These are phyloP conservation scores for Oryza rufipogon DNA, from an alignment of 176 grass and related monocot species.

Conservation along the genomic window DNA sequence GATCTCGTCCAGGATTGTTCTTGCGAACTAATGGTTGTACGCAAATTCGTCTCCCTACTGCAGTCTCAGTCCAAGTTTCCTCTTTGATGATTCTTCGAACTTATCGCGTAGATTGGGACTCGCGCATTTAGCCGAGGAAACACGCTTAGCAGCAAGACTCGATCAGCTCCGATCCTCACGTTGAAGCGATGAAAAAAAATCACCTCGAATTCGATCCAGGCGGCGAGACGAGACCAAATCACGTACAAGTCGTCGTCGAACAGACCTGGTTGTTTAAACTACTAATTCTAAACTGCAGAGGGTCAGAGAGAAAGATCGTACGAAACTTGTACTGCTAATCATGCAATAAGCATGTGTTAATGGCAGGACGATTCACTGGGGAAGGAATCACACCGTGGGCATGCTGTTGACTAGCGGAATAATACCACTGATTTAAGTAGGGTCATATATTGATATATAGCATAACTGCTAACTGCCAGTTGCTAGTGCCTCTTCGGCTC, in stretches of 20 bases:
- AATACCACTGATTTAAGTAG: not conserved
- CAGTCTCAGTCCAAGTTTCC: not conserved
- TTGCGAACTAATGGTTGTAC: not conserved
- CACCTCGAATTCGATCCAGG: not conserved
- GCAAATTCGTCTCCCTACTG: not conserved
- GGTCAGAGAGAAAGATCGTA: not conserved
- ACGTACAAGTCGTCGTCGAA: not conserved
- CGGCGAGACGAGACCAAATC: not conserved
- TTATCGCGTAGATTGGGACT: not conserved
- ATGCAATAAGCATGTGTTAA: not conserved
- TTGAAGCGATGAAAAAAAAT: not conserved
- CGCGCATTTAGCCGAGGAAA: not conserved
- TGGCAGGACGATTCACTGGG: not conserved
- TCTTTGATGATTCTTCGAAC: not conserved
- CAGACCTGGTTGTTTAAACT: not conserved
- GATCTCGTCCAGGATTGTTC: not conserved
- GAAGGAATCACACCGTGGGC: not conserved
- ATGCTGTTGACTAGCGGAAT: not conserved
- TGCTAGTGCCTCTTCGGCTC: not conserved
- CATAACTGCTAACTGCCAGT: no score
- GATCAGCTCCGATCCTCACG: not conserved
- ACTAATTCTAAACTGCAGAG: not conserved
- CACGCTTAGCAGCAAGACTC: not conserved
- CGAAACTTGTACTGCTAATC: not conserved
- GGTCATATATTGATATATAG: no score